Percentiles rank a stretch among this genome's conserved stretches.
phyloP scores from a whole-genome alignment of 371 early-diverging fungal species.

The Parasitella parasitica region DNA sequence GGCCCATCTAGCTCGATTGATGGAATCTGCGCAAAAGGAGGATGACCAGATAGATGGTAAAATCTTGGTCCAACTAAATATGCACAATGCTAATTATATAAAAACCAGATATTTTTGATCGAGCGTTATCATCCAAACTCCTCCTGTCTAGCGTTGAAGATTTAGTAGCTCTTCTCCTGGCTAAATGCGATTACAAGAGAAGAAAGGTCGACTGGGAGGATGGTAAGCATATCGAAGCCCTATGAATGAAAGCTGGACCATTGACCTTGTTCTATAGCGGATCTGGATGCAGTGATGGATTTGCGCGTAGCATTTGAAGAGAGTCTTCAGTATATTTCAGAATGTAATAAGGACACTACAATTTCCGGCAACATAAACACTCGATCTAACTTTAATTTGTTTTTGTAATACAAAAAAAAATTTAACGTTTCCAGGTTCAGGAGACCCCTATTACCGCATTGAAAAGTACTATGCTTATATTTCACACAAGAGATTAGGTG shows the following conservation, averaged over 20 bases:
- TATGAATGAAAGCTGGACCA: too few relatives aligned
- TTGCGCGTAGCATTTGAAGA: conserved; percentile 40
- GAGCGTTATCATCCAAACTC: conserved; percentile 28
- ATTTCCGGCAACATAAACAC: background rate
- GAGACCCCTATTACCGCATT: conserved; percentile 57
- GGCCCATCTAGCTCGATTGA: conserved; percentile 43
- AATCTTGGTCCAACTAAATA: background rate
- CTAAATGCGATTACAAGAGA: conserved; percentile 43
- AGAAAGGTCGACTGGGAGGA: conserved; percentile 43
- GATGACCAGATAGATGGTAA: conserved; percentile 29
- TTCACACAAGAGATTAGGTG: conserved; percentile 26
- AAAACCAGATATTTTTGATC: conserved; percentile 36
- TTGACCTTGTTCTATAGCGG: conserved; percentile 21
- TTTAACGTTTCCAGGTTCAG: conserved; percentile 37
- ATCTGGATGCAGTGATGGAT: conserved; percentile 21
- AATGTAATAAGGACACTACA: too few relatives aligned
- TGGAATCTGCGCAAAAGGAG: conserved; percentile 17
- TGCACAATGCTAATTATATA: background rate
- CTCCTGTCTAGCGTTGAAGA: conserved; percentile 46
- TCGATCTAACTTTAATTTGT: background rate
- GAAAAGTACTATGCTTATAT: conserved; percentile 50
- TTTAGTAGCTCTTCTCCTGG: conserved; percentile 30
- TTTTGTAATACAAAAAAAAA: background rate
- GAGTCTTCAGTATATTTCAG: conserved; percentile 24
- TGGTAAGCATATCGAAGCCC: conserved; percentile 34